These are phyloP conservation scores for Prosopis cineraria DNA, from an alignment of 306 rosid species.

Conservation along the genomic window DNA sequence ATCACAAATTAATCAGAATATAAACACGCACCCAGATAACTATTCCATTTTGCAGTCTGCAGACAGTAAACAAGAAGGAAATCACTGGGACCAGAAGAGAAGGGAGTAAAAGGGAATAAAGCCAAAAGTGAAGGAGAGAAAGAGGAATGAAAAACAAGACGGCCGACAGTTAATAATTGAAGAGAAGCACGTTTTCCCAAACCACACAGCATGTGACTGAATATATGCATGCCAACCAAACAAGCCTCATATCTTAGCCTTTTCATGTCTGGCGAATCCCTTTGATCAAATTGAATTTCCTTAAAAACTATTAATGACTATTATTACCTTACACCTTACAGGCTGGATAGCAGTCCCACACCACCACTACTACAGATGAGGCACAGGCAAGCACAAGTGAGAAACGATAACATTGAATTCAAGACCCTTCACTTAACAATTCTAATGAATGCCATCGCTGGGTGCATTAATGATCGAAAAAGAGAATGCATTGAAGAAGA, in stretches of 20 bases:
- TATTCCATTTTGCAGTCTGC: neutral
- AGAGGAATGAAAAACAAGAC: neutral
- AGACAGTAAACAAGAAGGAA: neutral
- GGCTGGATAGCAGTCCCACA: neutral
- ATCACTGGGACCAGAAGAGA: too few relatives aligned
- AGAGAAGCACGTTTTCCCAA: neutral
- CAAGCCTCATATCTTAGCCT: neutral
- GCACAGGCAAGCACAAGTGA: too few relatives aligned
- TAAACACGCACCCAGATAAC: too few relatives aligned
- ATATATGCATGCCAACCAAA: neutral
- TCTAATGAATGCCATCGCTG: neutral
- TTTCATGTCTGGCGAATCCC: neutral
- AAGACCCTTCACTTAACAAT: neutral
- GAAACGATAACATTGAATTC: neutral
- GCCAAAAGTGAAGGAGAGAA: neutral
- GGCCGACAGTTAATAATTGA: neutral
- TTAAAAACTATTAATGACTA: neutral
- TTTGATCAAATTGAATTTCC: too few relatives aligned
- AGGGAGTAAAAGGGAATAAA: slow-evolving; percentile 4
- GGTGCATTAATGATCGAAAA: too few relatives aligned
- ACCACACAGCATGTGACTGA: neutral
- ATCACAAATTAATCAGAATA: too few relatives aligned
- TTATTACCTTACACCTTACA: slow-evolving; percentile 1
- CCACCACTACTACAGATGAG: too few relatives aligned
- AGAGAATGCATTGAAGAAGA: neutral